Evolutionary conservation across 495 filamentous ascomycete species (phyloP).

Genomic region (Talaromyces nanjingensis): DNA sequence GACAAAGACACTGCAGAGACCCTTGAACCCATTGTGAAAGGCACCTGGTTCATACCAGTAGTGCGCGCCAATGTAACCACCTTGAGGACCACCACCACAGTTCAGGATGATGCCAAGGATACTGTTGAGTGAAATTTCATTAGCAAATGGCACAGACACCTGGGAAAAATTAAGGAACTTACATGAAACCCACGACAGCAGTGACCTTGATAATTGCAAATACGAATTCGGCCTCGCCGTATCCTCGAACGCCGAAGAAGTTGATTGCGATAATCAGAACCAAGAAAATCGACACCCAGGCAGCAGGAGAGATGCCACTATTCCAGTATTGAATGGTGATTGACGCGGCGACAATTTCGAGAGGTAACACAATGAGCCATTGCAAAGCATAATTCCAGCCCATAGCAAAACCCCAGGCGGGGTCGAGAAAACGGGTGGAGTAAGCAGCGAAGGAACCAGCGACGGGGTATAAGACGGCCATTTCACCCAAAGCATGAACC

Average conservation of each 20-base stretch:
- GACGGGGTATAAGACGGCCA: constrained; percentile 85
- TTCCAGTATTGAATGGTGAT: constrained; percentile 88
- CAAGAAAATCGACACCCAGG: constrained; percentile 84
- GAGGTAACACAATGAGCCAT: constrained; percentile 82
- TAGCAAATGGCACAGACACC: constrained; percentile 4
- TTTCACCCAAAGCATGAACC: constrained; percentile 84
- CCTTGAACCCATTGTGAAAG: constrained; percentile 90
- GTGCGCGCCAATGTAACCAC: constrained; percentile 63
- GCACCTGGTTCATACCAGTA: constrained; percentile 75
- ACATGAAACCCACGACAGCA: constrained; percentile 87
- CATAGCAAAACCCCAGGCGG: constrained; percentile 97
- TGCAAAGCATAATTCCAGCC: constrained; percentile 97
- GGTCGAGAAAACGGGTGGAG: constrained; percentile 87
- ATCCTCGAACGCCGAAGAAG: constrained; percentile 77
- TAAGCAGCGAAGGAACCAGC: constrained; percentile 90
- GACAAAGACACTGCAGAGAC: constrained; percentile 88
- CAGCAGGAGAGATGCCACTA: constrained; percentile 54
- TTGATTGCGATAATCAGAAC: constrained; percentile 70
- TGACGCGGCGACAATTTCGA: constrained; percentile 87
- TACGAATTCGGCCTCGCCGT: constrained; percentile 86
- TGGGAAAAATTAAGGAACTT: constrained; percentile 23
- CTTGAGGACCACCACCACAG: constrained; percentile 52
- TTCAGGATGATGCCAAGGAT: constrained; percentile 75
- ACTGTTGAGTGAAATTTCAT: constrained; percentile 26
- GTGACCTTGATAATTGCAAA: constrained; percentile 82